A percentile compares a stretch with the other conserved stretches of the same genome.
These are phyloP conservation scores for Gynochthodes officinalis DNA, from an alignment of 257 asterid genomes.

Conservation along the genomic window DNA sequence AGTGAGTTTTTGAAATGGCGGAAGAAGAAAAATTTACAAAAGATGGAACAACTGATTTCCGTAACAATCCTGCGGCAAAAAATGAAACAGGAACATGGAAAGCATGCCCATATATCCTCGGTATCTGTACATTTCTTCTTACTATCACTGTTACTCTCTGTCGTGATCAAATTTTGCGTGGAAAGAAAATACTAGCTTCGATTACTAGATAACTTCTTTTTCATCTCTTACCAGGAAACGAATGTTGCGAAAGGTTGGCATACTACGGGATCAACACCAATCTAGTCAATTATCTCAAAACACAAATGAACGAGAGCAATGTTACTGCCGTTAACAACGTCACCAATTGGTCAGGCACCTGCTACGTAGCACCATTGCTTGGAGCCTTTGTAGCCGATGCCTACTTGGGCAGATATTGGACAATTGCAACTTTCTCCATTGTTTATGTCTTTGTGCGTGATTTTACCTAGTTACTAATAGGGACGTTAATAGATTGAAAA, in stretches of 20 bases:
- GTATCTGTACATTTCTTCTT: slow-evolving; percentile 21
- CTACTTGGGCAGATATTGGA: slow-evolving; percentile 77
- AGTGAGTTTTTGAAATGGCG: slow-evolving; percentile 20
- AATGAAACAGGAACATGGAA: slow-evolving; percentile 62
- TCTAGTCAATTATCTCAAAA: slow-evolving; percentile 56
- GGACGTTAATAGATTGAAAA: too few relatives aligned
- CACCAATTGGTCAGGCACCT: slow-evolving; percentile 76
- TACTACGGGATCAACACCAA: slow-evolving; percentile 73
- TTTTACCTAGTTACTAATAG: too few relatives aligned
- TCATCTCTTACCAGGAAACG: slow-evolving; percentile 72
- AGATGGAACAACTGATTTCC: slow-evolving; percentile 60
- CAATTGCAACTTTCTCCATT: slow-evolving; percentile 58
- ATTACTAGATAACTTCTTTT: too few relatives aligned
- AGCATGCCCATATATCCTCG: slow-evolving; percentile 77
- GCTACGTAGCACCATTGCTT: slow-evolving; percentile 61
- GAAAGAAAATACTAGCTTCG: background rate
- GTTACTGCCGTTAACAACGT: slow-evolving; percentile 55
- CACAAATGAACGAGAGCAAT: slow-evolving; percentile 51
- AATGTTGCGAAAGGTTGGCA: slow-evolving; percentile 76
- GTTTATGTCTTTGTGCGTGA: slow-evolving; percentile 57
- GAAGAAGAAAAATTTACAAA: slow-evolving; percentile 43
- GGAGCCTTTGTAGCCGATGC: slow-evolving; percentile 78
- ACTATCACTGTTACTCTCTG: background rate
- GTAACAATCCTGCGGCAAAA: slow-evolving; percentile 49
- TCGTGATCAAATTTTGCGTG: too few relatives aligned